Base-by-base conservation (phyloP, 345 rosid genomes). In the Trapa incisa region DNA sequence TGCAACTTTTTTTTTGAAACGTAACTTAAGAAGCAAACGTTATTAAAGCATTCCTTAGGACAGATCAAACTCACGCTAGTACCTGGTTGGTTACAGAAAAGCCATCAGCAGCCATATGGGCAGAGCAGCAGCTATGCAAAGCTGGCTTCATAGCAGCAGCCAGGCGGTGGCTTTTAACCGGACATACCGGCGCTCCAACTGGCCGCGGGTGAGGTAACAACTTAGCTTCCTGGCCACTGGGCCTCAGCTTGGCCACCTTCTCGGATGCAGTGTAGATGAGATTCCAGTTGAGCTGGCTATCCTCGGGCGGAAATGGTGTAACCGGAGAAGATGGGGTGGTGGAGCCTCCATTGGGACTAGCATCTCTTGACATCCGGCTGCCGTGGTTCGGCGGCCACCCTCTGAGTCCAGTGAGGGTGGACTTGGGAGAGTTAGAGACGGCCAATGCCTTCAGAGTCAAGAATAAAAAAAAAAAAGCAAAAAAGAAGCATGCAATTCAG, bases 181-280 rank as follows among this genome's bases (percentile, higher is more conserved):
- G 37, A 58, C 37, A 58, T 37, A 33, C 37, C 0, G 63, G 38
- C 33, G 14, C 63, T 58, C 63, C 63, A 16, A 58, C 9, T 58
- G 37, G 63, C 48, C 11, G 48, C 48, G 7, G 48, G 11, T 13
- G 48, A 13, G 48, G 48, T 13, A 7, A 13, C 48, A 29, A 47
- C 14, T 65, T 78, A 13, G 48, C 47, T 17, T 56, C 79, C 61
- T 72, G 73, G 29, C 74, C 60, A 22, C 71, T 75, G 69, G 58
- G 56, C 75, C 80, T 80, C 72, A 89, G 65, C 76, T 85, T 82
- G 22, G 91, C 94, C 9, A 90, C 86, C 76, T 88, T 85, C 17
- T 84, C 83, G 2, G 97, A 93, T 16, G 89, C 97, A 9, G 88
- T 89, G 4, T 77, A 79, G 2, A 90, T 77, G 37, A 90, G 81